Evolutionary conservation across 768 basidiomycete species (phyloP).

Genomic region (Boletus eberwhitei): DNA sequence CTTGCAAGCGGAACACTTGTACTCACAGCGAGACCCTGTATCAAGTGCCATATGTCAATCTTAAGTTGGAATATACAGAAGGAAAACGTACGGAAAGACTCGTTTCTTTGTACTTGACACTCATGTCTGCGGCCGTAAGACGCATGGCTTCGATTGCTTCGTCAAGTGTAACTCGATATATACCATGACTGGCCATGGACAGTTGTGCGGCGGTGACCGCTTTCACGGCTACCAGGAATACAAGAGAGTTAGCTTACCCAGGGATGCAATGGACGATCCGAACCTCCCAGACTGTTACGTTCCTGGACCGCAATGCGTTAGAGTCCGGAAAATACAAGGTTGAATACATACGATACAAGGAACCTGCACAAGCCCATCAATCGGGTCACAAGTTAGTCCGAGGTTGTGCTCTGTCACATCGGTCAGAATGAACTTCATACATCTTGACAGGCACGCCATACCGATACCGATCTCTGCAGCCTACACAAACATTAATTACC

Average conservation of each 20-base stretch:
- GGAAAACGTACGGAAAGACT: slow-evolving; percentile 69
- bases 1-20: neutral
- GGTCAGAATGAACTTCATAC: slow-evolving; percentile 1
- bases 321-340: neutral
- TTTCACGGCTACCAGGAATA: slow-evolving; percentile 65
- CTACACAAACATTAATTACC: slow-evolving; percentile 26
- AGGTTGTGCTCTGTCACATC: slow-evolving; percentile 67
- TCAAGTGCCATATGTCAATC: neutral
- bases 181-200: slow-evolving; percentile 87
- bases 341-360: slow-evolving; percentile 75
- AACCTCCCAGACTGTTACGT: slow-evolving; percentile 83
- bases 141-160: slow-evolving; percentile 97
- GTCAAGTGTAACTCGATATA: slow-evolving; percentile 84
- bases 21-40: slow-evolving; percentile 59
- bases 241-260: slow-evolving; percentile 5
- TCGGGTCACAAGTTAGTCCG: slow-evolving; percentile 91
- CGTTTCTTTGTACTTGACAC: slow-evolving; percentile 93
- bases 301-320: slow-evolving; percentile 42
- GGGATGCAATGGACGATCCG: slow-evolving; percentile 8
- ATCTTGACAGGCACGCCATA: slow-evolving; percentile 28
- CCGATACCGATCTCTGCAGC: slow-evolving; percentile 92
- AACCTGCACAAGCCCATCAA: slow-evolving; percentile 90
- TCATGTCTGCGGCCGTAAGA: slow-evolving; percentile 91
- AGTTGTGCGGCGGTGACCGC: slow-evolving; percentile 92
- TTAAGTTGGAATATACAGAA: neutral